A percentile compares a stretch with the other conserved stretches of the same genome.
These are phyloP conservation scores for Yarrowia porcina DNA, from an alignment of 805 yeast genomes.

Conservation along the genomic window DNA sequence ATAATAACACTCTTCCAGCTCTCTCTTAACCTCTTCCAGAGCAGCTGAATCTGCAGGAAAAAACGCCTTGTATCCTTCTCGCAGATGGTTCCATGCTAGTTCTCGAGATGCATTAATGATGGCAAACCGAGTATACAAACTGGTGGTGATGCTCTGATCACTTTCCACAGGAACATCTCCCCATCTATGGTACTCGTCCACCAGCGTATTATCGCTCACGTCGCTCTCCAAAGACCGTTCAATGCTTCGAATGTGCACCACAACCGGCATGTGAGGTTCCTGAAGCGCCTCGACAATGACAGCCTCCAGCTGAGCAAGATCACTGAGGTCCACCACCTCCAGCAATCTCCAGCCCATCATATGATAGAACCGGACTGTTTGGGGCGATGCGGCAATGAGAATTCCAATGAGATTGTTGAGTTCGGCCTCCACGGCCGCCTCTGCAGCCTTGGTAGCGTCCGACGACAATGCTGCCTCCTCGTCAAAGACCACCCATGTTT, in stretches of 20 bases:
- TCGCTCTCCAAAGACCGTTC: slow-evolving; percentile 7
- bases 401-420: slow-evolving; percentile 3
- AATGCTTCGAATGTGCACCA: not conserved
- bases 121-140: slow-evolving; percentile 1
- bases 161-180: slow-evolving; percentile 2
- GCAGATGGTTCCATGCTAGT: slow-evolving; percentile 22
- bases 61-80: slow-evolving; percentile 13
- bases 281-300: slow-evolving; percentile 6
- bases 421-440: slow-evolving; percentile 11
- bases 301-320: not conserved
- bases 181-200: slow-evolving; percentile 8
- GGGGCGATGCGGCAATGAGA: not conserved
- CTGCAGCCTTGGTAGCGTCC: slow-evolving; percentile 1
- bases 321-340: slow-evolving; percentile 17
- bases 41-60: slow-evolving; percentile 4
- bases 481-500: slow-evolving; percentile 20
- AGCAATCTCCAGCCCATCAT: slow-evolving; percentile 19
- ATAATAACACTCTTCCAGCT: slow-evolving; percentile 13
- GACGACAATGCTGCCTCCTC: not conserved
- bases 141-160: not conserved
- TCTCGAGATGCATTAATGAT: slow-evolving; percentile 16
- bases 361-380: not conserved
- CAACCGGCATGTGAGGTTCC: slow-evolving; percentile 13
- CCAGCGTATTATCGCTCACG: slow-evolving; percentile 7
- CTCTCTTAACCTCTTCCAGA: slow-evolving; percentile 6